Base-by-base conservation (phyloP, 768 basidiomycete genomes). In the Epithele typhae region DNA sequence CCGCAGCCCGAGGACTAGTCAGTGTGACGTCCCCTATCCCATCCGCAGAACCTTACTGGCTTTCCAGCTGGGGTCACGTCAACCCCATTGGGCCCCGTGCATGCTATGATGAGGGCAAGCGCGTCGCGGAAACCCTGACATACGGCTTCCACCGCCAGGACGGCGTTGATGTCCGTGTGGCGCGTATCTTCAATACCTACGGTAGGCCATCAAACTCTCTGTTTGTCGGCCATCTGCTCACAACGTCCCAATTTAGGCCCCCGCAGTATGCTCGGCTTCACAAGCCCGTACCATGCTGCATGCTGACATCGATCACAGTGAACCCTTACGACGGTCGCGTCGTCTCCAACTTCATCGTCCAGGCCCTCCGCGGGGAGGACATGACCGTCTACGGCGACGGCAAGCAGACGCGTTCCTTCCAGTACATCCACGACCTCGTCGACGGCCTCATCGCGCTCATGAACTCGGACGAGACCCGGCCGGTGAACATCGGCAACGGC, bases 31-130 rank as follows among this genome's bases (percentile, higher is more conserved):
- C 37, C 4, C 27, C 38, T 11, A 18, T 40, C 45, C 40, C 17
- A 17, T 38, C 35, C 30, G 53, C 27, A 55, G 53, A 7, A 60
- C 48, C 56, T 49, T 52, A 52, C 25, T 25, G n/a, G 27, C 8
- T 15, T 54, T 47, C 44, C 46, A 92, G 91, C 67, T 96, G 93
- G 93, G 94, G 93, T 38, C 85, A 98, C 67, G 96, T 99, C 62
- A 99, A 99, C 74, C 93, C 93, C 35, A 96, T 94, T 58, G 96
- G 96, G 19, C 90, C 91, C 49, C 89, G 96, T 52, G 94, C 95
- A n/a, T 99, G 96, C 68, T 99, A 99, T 63, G 96, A 99, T 62
- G 96, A 99, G 69, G 96, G 96, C 40, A 99, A 99, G 72, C 92
- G 96, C 58, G 95, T 98, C 32, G 95, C 96, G 33, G 96, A 99